Evolutionary conservation across 805 yeast species (phyloP).

Genomic region (Monosporozyma aerobia): DNA sequence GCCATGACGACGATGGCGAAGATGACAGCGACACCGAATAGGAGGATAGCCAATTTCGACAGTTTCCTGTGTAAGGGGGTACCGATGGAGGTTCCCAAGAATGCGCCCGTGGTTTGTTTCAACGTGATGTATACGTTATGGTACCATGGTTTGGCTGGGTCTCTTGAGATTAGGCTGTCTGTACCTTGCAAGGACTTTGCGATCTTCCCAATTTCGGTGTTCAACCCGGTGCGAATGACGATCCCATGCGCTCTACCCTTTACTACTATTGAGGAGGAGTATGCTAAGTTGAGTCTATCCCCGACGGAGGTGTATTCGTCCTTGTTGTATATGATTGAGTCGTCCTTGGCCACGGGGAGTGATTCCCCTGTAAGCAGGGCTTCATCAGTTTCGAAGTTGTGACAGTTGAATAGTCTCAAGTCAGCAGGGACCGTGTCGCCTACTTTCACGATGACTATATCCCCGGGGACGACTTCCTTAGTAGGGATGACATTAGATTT

Average conservation of each 20-base stretch:
- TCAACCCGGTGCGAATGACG: slow-evolving; percentile 82
- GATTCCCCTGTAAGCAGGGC: slow-evolving; percentile 93
- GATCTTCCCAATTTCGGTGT: slow-evolving; percentile 90
- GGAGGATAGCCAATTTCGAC: slow-evolving; percentile 63
- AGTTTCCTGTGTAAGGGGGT: slow-evolving; percentile 74
- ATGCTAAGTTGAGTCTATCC: slow-evolving; percentile 70
- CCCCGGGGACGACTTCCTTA: slow-evolving; percentile 87
- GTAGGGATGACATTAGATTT: slow-evolving; percentile 69
- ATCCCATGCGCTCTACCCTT: slow-evolving; percentile 91
- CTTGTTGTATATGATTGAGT: slow-evolving; percentile 32
- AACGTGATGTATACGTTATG: slow-evolving; percentile 34
- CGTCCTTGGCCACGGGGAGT: slow-evolving; percentile 64
- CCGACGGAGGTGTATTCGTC: slow-evolving; percentile 43
- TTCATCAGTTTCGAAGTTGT: slow-evolving; percentile 81
- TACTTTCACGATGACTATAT: slow-evolving; percentile 73
- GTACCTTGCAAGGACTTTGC: slow-evolving; percentile 62
- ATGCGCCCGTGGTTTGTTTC: slow-evolving; percentile 50
- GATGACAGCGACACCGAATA: slow-evolving; percentile 71
- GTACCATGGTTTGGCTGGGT: slow-evolving; percentile 35
- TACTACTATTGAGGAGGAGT: slow-evolving; percentile 92
- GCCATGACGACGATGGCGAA: slow-evolving; percentile 85
- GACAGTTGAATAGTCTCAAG: slow-evolving; percentile 64
- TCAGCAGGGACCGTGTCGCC: slow-evolving; percentile 98
- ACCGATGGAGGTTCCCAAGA: slow-evolving; percentile 68
- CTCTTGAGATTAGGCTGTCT: slow-evolving; percentile 22